Conservation (phyloP, 164 flowering plant species). For the Warburgia ugandensis region DNA sequence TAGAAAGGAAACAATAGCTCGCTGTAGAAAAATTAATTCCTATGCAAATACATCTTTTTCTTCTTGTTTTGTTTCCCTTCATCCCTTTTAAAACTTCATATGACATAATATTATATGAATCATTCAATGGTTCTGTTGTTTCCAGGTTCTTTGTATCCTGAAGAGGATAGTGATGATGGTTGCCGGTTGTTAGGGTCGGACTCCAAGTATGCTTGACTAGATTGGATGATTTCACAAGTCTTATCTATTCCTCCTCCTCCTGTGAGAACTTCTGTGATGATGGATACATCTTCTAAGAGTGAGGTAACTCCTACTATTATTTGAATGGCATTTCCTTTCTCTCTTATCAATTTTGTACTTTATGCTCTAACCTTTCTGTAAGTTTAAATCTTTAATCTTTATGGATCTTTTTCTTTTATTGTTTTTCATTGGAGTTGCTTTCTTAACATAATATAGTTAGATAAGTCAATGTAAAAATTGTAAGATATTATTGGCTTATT, state of each 20-base stretch:
- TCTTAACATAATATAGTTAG: no score
- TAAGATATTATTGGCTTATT: no score
- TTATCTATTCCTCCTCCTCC: constrained; percentile 99
- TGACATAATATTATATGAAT: background rate
- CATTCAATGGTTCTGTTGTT: background rate
- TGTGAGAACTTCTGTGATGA: constrained; percentile 99
- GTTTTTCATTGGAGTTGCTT: no score
- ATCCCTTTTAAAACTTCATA: background rate
- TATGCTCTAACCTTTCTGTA: background rate
- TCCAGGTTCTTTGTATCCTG: constrained; percentile 79
- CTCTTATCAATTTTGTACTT: background rate
- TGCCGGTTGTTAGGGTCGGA: constrained; percentile 65
- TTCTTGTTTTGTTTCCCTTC: background rate
- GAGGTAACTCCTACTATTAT: constrained; percentile 53
- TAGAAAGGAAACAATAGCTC: constrained; percentile 89
- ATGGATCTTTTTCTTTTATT: background rate
- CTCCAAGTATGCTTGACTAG: constrained; percentile 95
- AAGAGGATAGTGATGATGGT: constrained; percentile 95
- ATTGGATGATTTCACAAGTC: constrained; percentile 99
- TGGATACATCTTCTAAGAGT: constrained; percentile 96
- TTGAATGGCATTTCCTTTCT: background rate
- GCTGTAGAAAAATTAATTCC: constrained; percentile 73
- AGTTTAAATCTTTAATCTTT: background rate
- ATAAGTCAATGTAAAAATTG: no score
- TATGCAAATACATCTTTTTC: background rate